A percentile compares a stretch with the other conserved stretches of the same genome.
Conservation (phyloP, 495 filamentous ascomycete genomes). For the Annulohypoxylon maeteangense region DNA sequence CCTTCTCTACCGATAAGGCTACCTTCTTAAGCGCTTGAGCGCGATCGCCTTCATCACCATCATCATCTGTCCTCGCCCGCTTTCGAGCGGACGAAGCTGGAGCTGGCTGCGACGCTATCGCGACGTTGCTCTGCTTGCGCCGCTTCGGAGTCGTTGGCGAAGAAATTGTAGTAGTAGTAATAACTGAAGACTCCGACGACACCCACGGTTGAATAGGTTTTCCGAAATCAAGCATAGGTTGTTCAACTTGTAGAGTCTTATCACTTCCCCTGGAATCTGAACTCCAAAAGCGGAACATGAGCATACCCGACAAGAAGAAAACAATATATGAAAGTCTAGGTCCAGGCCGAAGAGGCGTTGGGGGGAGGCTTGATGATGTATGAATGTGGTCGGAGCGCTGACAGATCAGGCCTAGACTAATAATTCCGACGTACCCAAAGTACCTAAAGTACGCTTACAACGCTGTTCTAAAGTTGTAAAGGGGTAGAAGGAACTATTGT, state of each 20-base stretch:
- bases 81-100: conserved; percentile 47
- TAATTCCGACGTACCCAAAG: background rate
- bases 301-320: conserved; percentile 45
- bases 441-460: conserved; percentile 9
- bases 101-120: conserved; percentile 45
- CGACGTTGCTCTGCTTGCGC: conserved; percentile 48
- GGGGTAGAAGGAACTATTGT: conserved; percentile 36
- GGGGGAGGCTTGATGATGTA: conserved; percentile 14
- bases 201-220: conserved; percentile 49
- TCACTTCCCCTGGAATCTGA: conserved; percentile 61
- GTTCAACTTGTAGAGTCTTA: conserved; percentile 51
- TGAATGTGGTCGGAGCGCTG: conserved; percentile 22
- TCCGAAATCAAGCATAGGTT: conserved; percentile 48
- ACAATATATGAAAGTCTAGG: background rate
- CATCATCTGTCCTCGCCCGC: conserved; percentile 50
- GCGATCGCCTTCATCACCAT: conserved; percentile 43
- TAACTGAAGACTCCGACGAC: conserved; percentile 43
- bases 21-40: conserved; percentile 50
- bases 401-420: conserved; percentile 23
- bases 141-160: conserved; percentile 43
- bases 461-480: background rate
- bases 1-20: conserved; percentile 40
- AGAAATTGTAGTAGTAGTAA: conserved; percentile 20
- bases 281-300: conserved; percentile 64
- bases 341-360: conserved; percentile 12